These are phyloP conservation scores for Pichia membranifaciens DNA, from an alignment of 805 yeast genomes.

Conservation along the genomic window DNA sequence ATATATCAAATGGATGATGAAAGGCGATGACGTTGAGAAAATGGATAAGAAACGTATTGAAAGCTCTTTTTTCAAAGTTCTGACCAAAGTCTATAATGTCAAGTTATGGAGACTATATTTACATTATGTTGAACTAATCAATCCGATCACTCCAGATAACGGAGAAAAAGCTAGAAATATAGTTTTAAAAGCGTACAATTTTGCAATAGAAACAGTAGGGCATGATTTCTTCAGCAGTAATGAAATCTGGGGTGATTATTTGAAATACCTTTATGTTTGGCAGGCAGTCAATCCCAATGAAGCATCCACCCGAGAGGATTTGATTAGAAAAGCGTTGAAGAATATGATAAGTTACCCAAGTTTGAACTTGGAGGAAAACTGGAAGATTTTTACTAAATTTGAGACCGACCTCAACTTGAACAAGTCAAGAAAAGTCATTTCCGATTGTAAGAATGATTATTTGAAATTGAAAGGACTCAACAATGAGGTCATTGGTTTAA, in stretches of 20 bases:
- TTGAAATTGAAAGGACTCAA: slow-evolving; percentile 80
- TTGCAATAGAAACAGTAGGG: slow-evolving; percentile 75
- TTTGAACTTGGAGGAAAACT: slow-evolving; percentile 63
- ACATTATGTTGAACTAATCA: slow-evolving; percentile 65
- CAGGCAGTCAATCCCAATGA: slow-evolving; percentile 79
- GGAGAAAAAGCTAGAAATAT: slow-evolving; percentile 62
- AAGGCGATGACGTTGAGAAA: slow-evolving; percentile 42
- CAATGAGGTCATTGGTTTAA: slow-evolving; percentile 60
- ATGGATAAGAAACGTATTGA: slow-evolving; percentile 65
- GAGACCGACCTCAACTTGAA: slow-evolving; percentile 66
- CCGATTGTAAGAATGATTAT: slow-evolving; percentile 75
- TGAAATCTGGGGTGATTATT: slow-evolving; percentile 72
- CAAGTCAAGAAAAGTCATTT: slow-evolving; percentile 78
- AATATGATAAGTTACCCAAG: slow-evolving; percentile 72
- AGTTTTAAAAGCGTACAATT: slow-evolving; percentile 76
- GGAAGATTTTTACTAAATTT: slow-evolving; percentile 79
- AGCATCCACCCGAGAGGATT: slow-evolving; percentile 71
- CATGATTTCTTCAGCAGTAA: slow-evolving; percentile 62
- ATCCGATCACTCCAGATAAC: slow-evolving; percentile 61
- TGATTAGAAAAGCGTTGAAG: slow-evolving; percentile 67
- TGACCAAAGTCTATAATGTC: slow-evolving; percentile 57
- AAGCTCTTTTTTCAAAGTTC: slow-evolving; percentile 55
- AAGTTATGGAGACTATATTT: slow-evolving; percentile 74
- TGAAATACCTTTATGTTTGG: slow-evolving; percentile 75
- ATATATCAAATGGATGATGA: slow-evolving; percentile 47